Base-by-base conservation (phyloP, 139 green algal genomes). In the Auxenochlorella protothecoides region DNA sequence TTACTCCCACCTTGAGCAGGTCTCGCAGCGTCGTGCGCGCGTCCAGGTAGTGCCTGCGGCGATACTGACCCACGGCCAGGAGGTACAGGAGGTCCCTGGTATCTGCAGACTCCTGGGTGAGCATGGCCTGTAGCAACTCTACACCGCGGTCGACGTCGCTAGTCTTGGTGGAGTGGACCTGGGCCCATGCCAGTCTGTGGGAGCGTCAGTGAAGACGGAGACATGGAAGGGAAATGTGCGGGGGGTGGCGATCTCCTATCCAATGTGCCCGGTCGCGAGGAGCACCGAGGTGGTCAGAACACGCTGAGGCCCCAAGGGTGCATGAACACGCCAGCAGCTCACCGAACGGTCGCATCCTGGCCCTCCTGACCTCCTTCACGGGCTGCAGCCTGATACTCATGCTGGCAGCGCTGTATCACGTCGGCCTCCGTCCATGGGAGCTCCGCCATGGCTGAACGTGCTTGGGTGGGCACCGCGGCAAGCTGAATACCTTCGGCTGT, bases 381-480 rank as follows among this genome's bases (percentile, higher is more conserved):
- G 15, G 76, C 76, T 53, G 76, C 76, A 4, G 12, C 44, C 60
- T 81, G 71, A n/a, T 81, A 81, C n/a, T 77, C 71, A 4, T 54
- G 65, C 59, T 74, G 53, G 27, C 59, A 66, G 44, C 68, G 67
- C 72, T 54, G 53, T 3, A 81, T 56, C 0, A 74, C 71, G 10
- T 73, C 71, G 3, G 54, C 5, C 8, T 81, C 76, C 4, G 76
- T 81, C 3, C 55, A 27, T 8, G 76, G 76, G 10, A 81, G 70
- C 3, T n/a, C 10, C 63, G 71, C n/a, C 65, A 69, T 69, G 65
- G 27, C 27, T 44, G 27, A 44, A 44, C 27, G 27, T 44, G 27
- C 27, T 44, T 44, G 27, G 27, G 27, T 44, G 27, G 27, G 27
- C 27, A 44, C 27, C 27, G 27, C 27, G 27, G 27, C 27, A 44